Evolutionary conservation across 2,329 filamentous ascomycete genomes (phyloP).

Genomic region (Curvularia sp.): DNA sequence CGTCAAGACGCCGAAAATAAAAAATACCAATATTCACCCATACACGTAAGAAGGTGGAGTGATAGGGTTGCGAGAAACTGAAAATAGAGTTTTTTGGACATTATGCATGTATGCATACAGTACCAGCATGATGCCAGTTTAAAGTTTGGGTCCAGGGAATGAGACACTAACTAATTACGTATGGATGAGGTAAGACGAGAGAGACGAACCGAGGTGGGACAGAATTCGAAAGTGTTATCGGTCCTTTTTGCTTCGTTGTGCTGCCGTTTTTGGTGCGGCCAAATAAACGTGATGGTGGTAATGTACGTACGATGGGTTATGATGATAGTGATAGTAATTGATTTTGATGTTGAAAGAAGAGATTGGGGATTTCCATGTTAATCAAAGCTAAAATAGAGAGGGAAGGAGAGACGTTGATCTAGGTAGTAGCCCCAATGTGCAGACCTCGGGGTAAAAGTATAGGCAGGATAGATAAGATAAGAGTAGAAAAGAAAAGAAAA

Average conservation of each 20-base stretch:
- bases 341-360: background rate
- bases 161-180: background rate
- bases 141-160: background rate
- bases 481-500: background rate
- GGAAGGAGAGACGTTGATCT: background rate
- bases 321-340: background rate
- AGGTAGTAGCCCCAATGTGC: background rate
- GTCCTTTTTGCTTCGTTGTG: background rate
- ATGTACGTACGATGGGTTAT: too few species aligned
- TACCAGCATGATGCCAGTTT: background rate
- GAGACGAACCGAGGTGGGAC: background rate
- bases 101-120: background rate
- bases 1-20: too few species aligned
- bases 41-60: too few species aligned
- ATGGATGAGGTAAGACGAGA: background rate
- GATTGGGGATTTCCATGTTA: background rate
- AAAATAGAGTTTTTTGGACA: background rate
- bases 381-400: background rate
- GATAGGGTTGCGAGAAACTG: background rate
- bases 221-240: background rate
- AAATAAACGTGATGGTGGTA: background rate
- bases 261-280: too few species aligned
- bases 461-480: background rate
- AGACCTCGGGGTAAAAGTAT: background rate
- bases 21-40: too few species aligned